Percentiles rank a stretch among this genome's conserved stretches.
Conservation (phyloP, 2,329 filamentous ascomycete genomes). For the Dactylonectria macrodidyma region DNA sequence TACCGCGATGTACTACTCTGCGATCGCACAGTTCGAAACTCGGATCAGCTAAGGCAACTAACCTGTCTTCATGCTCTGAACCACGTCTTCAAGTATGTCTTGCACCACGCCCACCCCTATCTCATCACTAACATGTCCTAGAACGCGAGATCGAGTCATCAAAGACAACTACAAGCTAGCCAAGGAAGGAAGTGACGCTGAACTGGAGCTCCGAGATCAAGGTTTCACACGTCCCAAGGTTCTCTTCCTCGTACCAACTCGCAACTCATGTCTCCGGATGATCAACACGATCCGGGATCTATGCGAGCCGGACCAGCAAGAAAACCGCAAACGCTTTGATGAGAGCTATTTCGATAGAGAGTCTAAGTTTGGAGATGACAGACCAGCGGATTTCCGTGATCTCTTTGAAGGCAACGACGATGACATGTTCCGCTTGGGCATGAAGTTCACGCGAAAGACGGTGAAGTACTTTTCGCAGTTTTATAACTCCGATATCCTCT, state of each 20-base stretch:
- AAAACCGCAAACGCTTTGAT: conserved; percentile 93
- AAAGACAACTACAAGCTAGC: conserved; percentile 90
- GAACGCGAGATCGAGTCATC: conserved; percentile 89
- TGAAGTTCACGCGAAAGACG: conserved; percentile 97
- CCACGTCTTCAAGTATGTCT: conserved; percentile 84
- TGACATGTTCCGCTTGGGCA: conserved; percentile 95
- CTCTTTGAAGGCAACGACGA: conserved; percentile 96
- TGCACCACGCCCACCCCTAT: not conserved
- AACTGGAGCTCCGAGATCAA: conserved; percentile 88
- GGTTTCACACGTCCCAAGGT: conserved; percentile 97
- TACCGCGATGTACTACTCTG: conserved; percentile 88
- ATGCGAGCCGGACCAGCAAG: conserved; percentile 89
- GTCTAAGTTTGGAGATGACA: conserved; percentile 76
- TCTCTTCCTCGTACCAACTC: conserved; percentile 89
- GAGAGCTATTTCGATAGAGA: conserved; percentile 83
- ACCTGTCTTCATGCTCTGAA: conserved; percentile 89
- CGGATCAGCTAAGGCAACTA: conserved; percentile 78
- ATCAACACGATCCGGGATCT: conserved; percentile 83
- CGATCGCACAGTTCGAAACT: conserved; percentile 78
- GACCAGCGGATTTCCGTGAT: conserved; percentile 88
- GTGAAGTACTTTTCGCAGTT: conserved; percentile 96
- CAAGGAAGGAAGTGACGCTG: conserved; percentile 73
- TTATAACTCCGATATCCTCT: conserved; percentile 95
- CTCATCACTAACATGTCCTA: conserved; percentile 49
- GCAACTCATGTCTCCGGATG: conserved; percentile 85